A percentile compares a stretch with the other conserved stretches of the same genome.
Evolutionary conservation across 2,329 filamentous ascomycete genomes (phyloP).

Genomic region (Chaetothyriales sp.): DNA sequence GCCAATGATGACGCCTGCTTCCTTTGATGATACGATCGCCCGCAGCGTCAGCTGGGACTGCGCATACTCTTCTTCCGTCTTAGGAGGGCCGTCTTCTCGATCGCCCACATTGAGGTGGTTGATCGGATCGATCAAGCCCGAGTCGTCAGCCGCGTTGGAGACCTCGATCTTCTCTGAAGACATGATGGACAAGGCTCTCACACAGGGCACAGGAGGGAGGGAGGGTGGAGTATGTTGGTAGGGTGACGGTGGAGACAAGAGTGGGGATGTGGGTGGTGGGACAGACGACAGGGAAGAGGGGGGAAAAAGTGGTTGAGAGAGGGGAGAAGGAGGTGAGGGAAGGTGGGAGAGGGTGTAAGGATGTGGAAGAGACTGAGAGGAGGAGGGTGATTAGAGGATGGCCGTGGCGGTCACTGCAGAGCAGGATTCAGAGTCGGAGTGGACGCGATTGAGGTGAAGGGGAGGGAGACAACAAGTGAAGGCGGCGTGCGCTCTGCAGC

Average conservation of each 20-base stretch:
- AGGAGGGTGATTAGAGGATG: slow-evolving; percentile 4
- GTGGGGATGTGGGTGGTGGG: slow-evolving; percentile 17
- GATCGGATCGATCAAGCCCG: slow-evolving; percentile 45
- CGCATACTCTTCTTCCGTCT: slow-evolving; percentile 94
- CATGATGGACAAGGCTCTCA: slow-evolving; percentile 5
- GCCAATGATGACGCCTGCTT: slow-evolving; percentile 96
- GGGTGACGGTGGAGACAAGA: slow-evolving; percentile 10
- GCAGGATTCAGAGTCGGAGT: neutral
- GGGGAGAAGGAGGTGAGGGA: slow-evolving; percentile 3
- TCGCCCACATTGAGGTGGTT: slow-evolving; percentile 54
- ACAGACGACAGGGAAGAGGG: slow-evolving; percentile 10
- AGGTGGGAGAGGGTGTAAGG: slow-evolving; percentile 16
- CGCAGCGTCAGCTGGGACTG: slow-evolving; percentile 83
- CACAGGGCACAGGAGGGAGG: slow-evolving; percentile 19
- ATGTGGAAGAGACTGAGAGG: slow-evolving; percentile 3
- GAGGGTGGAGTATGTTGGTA: slow-evolving; percentile 17
- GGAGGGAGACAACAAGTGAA: slow-evolving; percentile 2
- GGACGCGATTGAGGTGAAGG: neutral
- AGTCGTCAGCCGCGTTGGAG: slow-evolving; percentile 41
- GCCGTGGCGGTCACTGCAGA: too few relatives aligned
- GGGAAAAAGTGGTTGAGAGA: neutral
- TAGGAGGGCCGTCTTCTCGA: slow-evolving; percentile 56
- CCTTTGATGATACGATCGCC: slow-evolving; percentile 96
- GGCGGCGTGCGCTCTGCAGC: neutral
- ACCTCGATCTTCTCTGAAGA: slow-evolving; percentile 25